Evolutionary conservation across 176 grass and related monocot species (phyloP), one percentile per base, ranked within the genome.

Genomic region (Triticum timopheevii): DNA sequence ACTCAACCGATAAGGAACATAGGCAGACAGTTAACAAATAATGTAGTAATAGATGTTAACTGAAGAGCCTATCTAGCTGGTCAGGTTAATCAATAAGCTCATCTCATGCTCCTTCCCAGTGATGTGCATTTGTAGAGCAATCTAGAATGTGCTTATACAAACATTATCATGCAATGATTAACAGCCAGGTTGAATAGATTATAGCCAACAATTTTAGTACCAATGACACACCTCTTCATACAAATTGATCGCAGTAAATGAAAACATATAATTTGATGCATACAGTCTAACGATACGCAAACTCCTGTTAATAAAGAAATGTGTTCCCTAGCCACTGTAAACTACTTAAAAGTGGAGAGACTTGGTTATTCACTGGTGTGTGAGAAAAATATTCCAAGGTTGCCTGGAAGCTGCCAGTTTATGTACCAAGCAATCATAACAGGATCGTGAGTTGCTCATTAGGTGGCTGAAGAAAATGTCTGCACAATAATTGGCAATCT

Each of bases 51-150:
- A 82, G 83, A 74, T 34, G 61, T 47, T 45, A 81, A 61, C 34
- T 24, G 13, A 27, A 59, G 12, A 70, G 25, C n/a, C 25, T 47
- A 64, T 65, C 19, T 79, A 64, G 31, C 16, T 86, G 8, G 17
- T 39, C 61, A 67, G 61, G 33, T 66, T 54, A 87, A 76, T 82
- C 72, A 38, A 69, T 49, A 76, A 33, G 27, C 36, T 63, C 65
- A 34, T 72, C n/a, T 9, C 7, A 86, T 44, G 8, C 5, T 50
- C 39, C 38, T 87, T 80, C 13, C 13, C 10, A 8, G 13, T 64
- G 38, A 80, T 69, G 61, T 65, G 20, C 7, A 45, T 78, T 49
- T 82, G 49, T 67, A 86, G 65, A 86, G 49, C 16, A 35, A 47
- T 63, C 85, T 27, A 72, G 27, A 73, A 47, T 80, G 38, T 54